phyloP scores from a whole-genome alignment of 805 yeast species.

The Kluyveromyces starmeri region DNA sequence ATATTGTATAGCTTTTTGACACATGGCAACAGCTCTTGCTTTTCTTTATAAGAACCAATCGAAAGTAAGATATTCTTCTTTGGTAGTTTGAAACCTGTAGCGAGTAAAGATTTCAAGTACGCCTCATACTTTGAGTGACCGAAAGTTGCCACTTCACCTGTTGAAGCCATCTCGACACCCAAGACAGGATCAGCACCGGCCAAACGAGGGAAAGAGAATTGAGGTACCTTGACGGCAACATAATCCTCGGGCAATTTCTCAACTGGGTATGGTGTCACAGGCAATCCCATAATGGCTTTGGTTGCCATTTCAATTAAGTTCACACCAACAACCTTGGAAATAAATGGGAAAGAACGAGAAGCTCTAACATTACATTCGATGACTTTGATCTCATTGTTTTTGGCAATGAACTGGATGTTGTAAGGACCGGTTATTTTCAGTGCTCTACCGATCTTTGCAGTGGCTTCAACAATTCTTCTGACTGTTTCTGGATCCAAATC shows the following conservation, averaged over 20 bases:
- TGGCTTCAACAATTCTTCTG: constrained; percentile 82
- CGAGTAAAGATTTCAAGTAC: constrained; percentile 83
- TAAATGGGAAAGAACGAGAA: constrained; percentile 98
- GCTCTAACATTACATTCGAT: constrained; percentile 99
- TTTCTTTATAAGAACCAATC: constrained; percentile 95
- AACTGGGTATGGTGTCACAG: constrained; percentile 84
- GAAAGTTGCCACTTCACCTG: constrained; percentile 97
- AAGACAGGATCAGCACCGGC: constrained; percentile 97
- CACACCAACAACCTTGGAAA: constrained; percentile 93
- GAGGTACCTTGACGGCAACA: constrained; percentile 95
- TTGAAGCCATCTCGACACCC: constrained; percentile 99
- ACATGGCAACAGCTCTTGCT: constrained; percentile 84
- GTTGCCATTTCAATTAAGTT: constrained; percentile 97
- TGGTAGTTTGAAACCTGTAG: constrained; percentile 93
- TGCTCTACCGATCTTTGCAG: constrained; percentile 93
- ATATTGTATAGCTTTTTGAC: constrained; percentile 69
- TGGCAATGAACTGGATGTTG: constrained; percentile 93
- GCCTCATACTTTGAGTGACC: constrained; percentile 97
- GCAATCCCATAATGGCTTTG: constrained; percentile 84
- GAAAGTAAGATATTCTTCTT: constrained; percentile 90
- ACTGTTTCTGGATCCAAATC: constrained; percentile 89
- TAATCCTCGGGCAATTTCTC: constrained; percentile 84
- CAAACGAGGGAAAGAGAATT: constrained; percentile 91
- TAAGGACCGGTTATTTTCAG: constrained; percentile 95
- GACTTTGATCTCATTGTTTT: constrained; percentile 91